Evolutionary conservation across 148 eudicot species (phyloP).

Genomic region (Cornus controversa): DNA sequence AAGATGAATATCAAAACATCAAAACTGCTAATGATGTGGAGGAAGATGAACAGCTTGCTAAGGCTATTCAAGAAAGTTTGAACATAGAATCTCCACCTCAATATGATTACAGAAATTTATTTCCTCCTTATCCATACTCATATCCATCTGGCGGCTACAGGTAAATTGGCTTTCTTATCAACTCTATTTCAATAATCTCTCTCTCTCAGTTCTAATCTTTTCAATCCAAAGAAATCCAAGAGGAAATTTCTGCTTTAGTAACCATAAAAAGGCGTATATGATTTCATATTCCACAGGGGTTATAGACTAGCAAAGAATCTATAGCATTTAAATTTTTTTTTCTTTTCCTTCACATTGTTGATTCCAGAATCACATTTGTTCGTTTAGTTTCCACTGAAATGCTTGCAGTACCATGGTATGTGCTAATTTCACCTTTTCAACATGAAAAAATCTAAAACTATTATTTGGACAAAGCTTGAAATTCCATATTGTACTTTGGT

Average conservation of each 20-base stretch:
- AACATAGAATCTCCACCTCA: constrained; percentile 65
- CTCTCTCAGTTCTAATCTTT: background rate
- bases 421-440: too few relatives aligned
- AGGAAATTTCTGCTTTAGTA: background rate
- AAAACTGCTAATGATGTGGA: constrained; percentile 44
- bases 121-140: constrained; percentile 52
- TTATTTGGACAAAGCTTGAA: background rate
- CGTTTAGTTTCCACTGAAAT: too few relatives aligned
- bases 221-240: background rate
- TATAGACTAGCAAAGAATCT: background rate
- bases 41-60: constrained; percentile 91
- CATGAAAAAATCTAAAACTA: too few relatives aligned
- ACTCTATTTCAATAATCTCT: background rate
- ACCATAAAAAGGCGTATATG: background rate
- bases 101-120: constrained; percentile 42
- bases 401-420: too few relatives aligned
- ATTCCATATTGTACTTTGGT: too few relatives aligned
- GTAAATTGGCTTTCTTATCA: constrained; percentile 29
- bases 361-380: too few relatives aligned
- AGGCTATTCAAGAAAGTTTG: constrained; percentile 85
- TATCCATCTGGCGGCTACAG: constrained; percentile 68
- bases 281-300: background rate
- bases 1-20: too few relatives aligned
- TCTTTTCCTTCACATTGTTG: background rate
- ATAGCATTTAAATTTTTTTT: background rate